Evolutionary conservation across 1,284 basidiomycete genomes (phyloP).

Genomic region (Trichosporon asahii): DNA sequence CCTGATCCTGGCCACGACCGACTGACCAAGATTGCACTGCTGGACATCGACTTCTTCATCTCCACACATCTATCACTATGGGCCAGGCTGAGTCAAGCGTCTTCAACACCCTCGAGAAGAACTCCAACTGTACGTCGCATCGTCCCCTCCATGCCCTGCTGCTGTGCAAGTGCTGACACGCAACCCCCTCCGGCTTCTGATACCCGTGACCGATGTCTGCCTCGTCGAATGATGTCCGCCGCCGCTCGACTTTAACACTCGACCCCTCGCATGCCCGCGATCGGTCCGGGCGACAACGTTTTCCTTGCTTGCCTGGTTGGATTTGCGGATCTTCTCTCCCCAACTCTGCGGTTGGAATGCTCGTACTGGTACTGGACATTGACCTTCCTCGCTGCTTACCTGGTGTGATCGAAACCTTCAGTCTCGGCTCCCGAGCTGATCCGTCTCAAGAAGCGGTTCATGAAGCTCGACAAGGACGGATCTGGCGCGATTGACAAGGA

Average conservation of each 20-base stretch:
- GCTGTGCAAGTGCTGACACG: background rate
- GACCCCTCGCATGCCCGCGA: background rate
- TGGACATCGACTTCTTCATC: background rate
- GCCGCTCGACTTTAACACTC: background rate
- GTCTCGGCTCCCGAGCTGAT: slow-evolving; percentile 89
- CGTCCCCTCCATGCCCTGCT: background rate
- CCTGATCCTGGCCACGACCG: background rate
- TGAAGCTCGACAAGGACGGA: slow-evolving; percentile 98
- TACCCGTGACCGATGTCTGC: background rate
- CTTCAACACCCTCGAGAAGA: slow-evolving; percentile 51
- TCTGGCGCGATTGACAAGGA: slow-evolving; percentile 97
- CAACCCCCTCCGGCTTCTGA: slow-evolving; percentile 1
- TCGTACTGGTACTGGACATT: background rate
- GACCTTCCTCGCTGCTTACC: background rate
- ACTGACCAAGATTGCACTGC: background rate
- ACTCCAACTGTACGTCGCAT: slow-evolving; percentile 49
- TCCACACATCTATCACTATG: slow-evolving; percentile 32
- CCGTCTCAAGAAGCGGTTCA: slow-evolving; percentile 95
- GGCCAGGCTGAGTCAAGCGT: slow-evolving; percentile 52
- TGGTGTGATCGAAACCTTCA: slow-evolving; percentile 43
- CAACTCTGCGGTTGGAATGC: background rate
- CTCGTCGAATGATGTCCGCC: background rate
- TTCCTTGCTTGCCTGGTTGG: background rate
- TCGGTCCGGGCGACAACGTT: background rate
- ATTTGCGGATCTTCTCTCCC: too few species aligned